Evolutionary conservation across 768 basidiomycete species (phyloP).

Genomic region (Dacryopinax spathularia): DNA sequence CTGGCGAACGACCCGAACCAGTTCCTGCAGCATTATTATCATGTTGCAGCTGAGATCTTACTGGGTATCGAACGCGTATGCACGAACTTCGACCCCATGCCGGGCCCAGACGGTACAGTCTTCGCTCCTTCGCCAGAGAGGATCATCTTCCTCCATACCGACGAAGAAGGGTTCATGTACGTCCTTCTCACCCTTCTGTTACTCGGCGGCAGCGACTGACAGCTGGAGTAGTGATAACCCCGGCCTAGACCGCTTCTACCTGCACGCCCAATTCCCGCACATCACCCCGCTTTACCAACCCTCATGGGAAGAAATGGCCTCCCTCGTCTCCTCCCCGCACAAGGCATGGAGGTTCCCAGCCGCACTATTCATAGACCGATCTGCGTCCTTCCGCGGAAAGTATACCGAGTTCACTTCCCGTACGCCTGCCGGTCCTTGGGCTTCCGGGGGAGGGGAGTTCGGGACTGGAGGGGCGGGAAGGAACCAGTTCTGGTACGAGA

Average conservation of each 20-base stretch:
- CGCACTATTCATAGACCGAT: constrained; percentile 59
- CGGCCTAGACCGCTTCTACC: background rate
- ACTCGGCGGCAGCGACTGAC: background rate
- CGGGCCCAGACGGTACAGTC: background rate
- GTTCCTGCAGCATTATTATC: constrained; percentile 75
- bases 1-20: constrained; percentile 55
- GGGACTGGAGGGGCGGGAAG: constrained; percentile 25
- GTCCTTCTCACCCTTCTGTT: background rate
- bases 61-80: constrained; percentile 61
- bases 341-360: constrained; percentile 49
- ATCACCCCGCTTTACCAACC: background rate
- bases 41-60: constrained; percentile 69
- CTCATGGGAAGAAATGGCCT: background rate
- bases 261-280: background rate
- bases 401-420: constrained; percentile 33
- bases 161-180: background rate
- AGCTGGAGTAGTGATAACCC: background rate
- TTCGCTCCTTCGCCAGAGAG: background rate
- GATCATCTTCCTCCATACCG: background rate
- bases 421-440: constrained; percentile 45
- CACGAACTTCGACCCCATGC: constrained; percentile 1
- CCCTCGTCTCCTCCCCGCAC: background rate
- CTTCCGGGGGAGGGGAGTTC: constrained; percentile 48
- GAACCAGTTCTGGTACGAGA: constrained; percentile 53
- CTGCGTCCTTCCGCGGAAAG: constrained; percentile 55